phyloP scores from a whole-genome alignment of 2,329 filamentous ascomycete genomes.

The Davidsoniella australis region DNA sequence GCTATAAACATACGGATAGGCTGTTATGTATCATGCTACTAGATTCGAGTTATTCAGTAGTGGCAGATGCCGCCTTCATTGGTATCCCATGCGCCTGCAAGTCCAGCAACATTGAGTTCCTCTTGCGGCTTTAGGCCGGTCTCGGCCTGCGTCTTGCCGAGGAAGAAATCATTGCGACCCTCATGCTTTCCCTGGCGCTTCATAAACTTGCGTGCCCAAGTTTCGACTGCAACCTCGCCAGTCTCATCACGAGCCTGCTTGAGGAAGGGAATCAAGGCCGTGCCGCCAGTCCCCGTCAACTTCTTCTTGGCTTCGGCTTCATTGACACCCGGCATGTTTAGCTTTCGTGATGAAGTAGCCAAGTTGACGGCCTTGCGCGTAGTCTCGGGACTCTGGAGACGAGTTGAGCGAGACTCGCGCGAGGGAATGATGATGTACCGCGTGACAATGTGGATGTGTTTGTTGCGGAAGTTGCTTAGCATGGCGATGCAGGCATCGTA shows the following conservation, averaged over 20 bases:
- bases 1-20: no score
- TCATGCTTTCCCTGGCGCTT: slow-evolving; percentile 31
- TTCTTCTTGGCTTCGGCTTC: slow-evolving; percentile 9
- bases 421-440: slow-evolving; percentile 89
- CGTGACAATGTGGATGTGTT: slow-evolving; percentile 90
- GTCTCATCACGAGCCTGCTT: slow-evolving; percentile 96
- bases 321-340: slow-evolving; percentile 14
- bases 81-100: slow-evolving; percentile 78
- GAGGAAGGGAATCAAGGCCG: slow-evolving; percentile 82
- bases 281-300: slow-evolving; percentile 81
- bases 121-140: slow-evolving; percentile 22
- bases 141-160: slow-evolving; percentile 30
- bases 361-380: slow-evolving; percentile 39
- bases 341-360: slow-evolving; percentile 36
- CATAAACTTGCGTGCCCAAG: slow-evolving; percentile 43
- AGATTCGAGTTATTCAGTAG: slow-evolving; percentile 21
- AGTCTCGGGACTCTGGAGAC: slow-evolving; percentile 40
- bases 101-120: slow-evolving; percentile 39
- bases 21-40: no score
- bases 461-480: slow-evolving; percentile 59
- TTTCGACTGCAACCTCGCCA: slow-evolving; percentile 67
- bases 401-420: slow-evolving; percentile 50
- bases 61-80: slow-evolving; percentile 54
- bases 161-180: slow-evolving; percentile 39
- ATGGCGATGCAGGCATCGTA: slow-evolving; percentile 78